Percentiles rank a stretch among this genome's conserved stretches.
Evolutionary conservation across 306 rosid genomes (phyloP).

Genomic region (Abrus pulchellus): DNA sequence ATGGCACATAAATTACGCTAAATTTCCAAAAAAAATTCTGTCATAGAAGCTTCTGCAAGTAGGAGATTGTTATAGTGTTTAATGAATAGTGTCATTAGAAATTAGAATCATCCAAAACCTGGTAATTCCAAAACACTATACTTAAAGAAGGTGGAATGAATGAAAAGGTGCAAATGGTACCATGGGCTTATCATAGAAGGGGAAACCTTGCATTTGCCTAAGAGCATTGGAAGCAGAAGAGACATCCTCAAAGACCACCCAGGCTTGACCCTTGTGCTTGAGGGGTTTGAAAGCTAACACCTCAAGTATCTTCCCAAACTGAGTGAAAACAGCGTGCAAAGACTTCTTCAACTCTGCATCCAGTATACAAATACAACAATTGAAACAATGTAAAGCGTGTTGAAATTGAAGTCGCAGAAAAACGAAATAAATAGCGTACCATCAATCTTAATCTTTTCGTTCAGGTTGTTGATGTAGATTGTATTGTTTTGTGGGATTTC

Average conservation of each 20-base stretch:
- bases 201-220: slow-evolving; percentile 98
- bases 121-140: too few relatives aligned
- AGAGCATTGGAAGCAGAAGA: slow-evolving; percentile 92
- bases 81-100: neutral
- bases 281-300: slow-evolving; percentile 89
- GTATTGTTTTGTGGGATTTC: slow-evolving; percentile 76
- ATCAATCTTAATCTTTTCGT: slow-evolving; percentile 95
- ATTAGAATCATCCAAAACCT: slow-evolving; percentile 6
- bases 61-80: neutral
- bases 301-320: slow-evolving; percentile 95
- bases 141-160: neutral
- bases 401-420: neutral
- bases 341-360: slow-evolving; percentile 90
- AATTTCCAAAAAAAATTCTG: slow-evolving; percentile 18
- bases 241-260: slow-evolving; percentile 93
- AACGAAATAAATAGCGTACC: slow-evolving; percentile 48
- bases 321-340: slow-evolving; percentile 86
- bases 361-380: neutral
- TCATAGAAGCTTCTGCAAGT: neutral
- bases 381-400: neutral
- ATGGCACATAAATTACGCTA: neutral
- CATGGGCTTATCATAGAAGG: slow-evolving; percentile 98
- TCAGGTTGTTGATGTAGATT: slow-evolving; percentile 94
- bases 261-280: slow-evolving; percentile 98
- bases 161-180: slow-evolving; percentile 47